phyloP scores from a whole-genome alignment of 345 rosid species.

The Eucalyptus pauciflora region DNA sequence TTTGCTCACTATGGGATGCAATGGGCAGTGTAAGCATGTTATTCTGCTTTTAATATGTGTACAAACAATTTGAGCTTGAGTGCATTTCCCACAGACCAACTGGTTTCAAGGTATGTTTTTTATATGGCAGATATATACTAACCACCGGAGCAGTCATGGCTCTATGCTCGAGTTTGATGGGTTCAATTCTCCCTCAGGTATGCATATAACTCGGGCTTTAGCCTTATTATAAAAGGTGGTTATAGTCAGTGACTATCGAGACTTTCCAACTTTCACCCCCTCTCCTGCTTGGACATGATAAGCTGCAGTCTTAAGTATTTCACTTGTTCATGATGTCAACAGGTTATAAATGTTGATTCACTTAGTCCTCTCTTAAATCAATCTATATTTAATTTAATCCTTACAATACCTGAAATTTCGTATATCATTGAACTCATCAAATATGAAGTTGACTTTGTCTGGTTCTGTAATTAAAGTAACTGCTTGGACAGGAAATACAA shows the following conservation, averaged over 20 bases:
- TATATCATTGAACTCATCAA: not conserved
- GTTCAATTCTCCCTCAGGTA: slow-evolving; percentile 97
- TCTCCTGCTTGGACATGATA: not conserved
- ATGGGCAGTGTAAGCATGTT: slow-evolving; percentile 84
- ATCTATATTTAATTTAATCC: not conserved
- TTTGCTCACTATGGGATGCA: slow-evolving; percentile 83
- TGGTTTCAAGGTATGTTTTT: not conserved
- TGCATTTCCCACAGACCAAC: not conserved
- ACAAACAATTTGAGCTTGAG: not conserved
- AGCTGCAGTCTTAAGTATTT: not conserved
- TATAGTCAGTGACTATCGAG: not conserved
- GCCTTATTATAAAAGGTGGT: not conserved
- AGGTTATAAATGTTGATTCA: not conserved
- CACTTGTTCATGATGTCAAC: not conserved
- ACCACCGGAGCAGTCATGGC: slow-evolving; percentile 91
- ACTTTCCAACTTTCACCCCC: not conserved
- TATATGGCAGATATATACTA: slow-evolving; percentile 54
- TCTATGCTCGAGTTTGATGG: slow-evolving; percentile 92
- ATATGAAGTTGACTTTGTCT: not conserved
- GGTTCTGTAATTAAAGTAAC: not conserved
- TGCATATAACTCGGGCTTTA: not conserved
- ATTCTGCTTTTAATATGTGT: not conserved
- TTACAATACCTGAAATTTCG: not conserved
- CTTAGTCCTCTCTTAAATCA: not conserved
- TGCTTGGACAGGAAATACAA: not conserved